Evolutionary conservation across 2,329 filamentous ascomycete genomes (phyloP), one percentile per base, ranked within the genome.

Genomic region (Aspergillus sp.): DNA sequence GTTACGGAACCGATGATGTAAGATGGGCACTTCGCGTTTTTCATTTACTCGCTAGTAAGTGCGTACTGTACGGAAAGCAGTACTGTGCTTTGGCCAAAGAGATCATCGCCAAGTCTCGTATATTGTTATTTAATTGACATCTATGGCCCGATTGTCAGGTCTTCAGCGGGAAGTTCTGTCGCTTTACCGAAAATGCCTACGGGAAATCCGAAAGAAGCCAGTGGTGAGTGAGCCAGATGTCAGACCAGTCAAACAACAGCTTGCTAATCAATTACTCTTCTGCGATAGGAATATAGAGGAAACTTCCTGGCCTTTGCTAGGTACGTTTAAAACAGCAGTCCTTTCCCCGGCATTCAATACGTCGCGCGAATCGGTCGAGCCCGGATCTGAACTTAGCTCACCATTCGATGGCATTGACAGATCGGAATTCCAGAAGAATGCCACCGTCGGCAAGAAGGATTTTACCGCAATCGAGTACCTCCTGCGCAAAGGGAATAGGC

Each of bases 101-200:
- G 19, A 19, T 19, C 19, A 39, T 19, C 12, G 6, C 12, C 4
- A 5, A 38, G 9, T 34, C 10, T 36, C 34, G 36, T 12, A 39
- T 27, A 26, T 29, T 42, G 35, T 6, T 29, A 5, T 10, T 8
- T 12, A 27, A 10, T 6, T n/a, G 29, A 44, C 47, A 10, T 27
- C 45, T 46, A 66, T 66, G 62, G 58, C 61, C 32, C 56, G 81
- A 57, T 73, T 90, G 28, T 94, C 90, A 5, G 93, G 93, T 33
- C 74, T 97, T n/a, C 91, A 97, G 65, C 84, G 80, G 59, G 88
- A 95, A 60, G 91, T 96, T 3, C 68, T 97, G 44, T 76, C 82
- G 32, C 79, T 98, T 9, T 98, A 97, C 66, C 82, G 91, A 48
- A 80, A 82, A 62, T 97, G 91, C 60, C 73, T 98, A 28, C 81